Base-by-base conservation (phyloP, 257 asterid genomes). In the Anisodus tanguticus region DNA sequence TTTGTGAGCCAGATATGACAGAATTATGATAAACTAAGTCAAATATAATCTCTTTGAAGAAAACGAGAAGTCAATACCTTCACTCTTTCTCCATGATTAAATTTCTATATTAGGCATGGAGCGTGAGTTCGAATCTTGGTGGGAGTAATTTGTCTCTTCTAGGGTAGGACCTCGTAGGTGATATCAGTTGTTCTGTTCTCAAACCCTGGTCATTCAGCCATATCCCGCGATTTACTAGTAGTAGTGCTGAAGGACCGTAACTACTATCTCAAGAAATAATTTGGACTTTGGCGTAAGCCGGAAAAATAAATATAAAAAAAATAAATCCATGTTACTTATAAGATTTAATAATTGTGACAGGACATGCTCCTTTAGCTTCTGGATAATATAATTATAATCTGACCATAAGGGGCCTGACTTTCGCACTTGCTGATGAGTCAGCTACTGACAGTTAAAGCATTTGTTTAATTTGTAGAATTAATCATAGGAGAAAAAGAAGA, bases 351-450 rank as follows among this genome's bases (percentile, higher is more conserved):
- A 3, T 3, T 41, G 45, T 41, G 45, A 4, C 45, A 41, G 64
- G 22, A 58, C 16, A 17, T 57, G 63, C 63, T 57, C 8, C 58
- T 45, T 71, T 72, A 47, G 6, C 60, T 74, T 19, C 1, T 19
- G 81, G 81, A 76, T 26, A 51, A 51, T 3, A 12, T 51, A 22
- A 22, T 22, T 22, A 22, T 22, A 76, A 76, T 12, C 45, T 51
- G 58, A 62, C 5, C 11, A 62, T 12, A 19, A 62, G 37, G 55
- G 68, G 39, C 37, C 68, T n/a, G 13, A 76, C 47, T 76, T 76
- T 31, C 45, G 62, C 43, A 76, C 47, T 76, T 51, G 63, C 19
- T 51, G 47, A 76, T 76, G 81, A 76, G 47, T 51, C 63, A 76
- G 26, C 47, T 76, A 76, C 81, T 76, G 26, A 26, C 45, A 51